These are phyloP conservation scores for Schizophyllum amplum DNA, from an alignment of 1,284 basidiomycete genomes.

Conservation along the genomic window DNA sequence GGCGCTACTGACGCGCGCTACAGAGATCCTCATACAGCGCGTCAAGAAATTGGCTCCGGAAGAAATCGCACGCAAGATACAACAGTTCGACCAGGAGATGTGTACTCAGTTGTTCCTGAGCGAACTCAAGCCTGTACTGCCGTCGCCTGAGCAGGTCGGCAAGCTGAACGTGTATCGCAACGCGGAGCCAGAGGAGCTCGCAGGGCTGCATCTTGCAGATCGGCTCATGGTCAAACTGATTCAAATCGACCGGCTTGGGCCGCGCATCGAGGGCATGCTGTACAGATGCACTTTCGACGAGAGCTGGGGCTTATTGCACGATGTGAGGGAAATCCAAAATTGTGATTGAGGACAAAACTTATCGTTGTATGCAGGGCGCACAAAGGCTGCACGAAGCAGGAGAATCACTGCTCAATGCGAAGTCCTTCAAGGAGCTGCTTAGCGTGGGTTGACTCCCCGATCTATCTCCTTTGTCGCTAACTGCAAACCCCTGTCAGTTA, in stretches of 20 bases:
- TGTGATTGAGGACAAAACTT: slow-evolving; percentile 2
- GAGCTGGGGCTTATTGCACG: slow-evolving; percentile 65
- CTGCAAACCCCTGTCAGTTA: slow-evolving; percentile 39
- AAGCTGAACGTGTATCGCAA: slow-evolving; percentile 90
- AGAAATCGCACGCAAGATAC: slow-evolving; percentile 75
- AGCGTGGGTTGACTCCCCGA: slow-evolving; percentile 41
- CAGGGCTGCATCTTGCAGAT: slow-evolving; percentile 87
- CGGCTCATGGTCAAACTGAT: slow-evolving; percentile 96
- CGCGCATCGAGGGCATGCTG: slow-evolving; percentile 91
- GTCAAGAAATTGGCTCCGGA: slow-evolving; percentile 79
- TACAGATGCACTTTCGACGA: slow-evolving; percentile 86
- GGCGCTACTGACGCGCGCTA: slow-evolving; percentile 1
- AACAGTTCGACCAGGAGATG: slow-evolving; percentile 77
- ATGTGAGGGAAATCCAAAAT: slow-evolving; percentile 32
- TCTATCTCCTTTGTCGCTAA: slow-evolving; percentile 8
- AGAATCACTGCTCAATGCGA: slow-evolving; percentile 66
- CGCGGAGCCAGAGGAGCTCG: slow-evolving; percentile 82
- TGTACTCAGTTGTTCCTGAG: slow-evolving; percentile 84
- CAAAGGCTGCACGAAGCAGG: slow-evolving; percentile 78
- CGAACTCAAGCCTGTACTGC: slow-evolving; percentile 80
- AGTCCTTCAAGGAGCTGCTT: slow-evolving; percentile 80
- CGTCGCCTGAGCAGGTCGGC: slow-evolving; percentile 85
- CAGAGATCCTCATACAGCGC: slow-evolving; percentile 86
- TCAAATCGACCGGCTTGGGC: slow-evolving; percentile 87
- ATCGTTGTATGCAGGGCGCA: slow-evolving; percentile 47